Evolutionary conservation across 75 land plant genomes (phyloP).

Genomic region (Cunninghamia lanceolata): DNA sequence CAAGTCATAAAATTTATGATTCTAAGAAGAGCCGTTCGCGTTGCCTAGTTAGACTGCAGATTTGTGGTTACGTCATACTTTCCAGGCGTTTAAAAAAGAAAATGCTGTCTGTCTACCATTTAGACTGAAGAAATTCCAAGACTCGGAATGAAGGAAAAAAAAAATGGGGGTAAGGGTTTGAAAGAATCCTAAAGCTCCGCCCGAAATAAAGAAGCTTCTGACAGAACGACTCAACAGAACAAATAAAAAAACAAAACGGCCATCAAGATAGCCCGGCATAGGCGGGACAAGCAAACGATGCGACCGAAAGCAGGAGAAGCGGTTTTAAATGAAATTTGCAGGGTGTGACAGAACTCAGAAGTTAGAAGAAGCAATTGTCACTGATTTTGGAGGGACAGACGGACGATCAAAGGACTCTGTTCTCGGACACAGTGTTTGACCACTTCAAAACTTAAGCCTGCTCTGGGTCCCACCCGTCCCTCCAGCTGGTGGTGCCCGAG

Average conservation of each 20-base stretch:
- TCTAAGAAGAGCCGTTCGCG: too few relatives aligned
- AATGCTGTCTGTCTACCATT: too few relatives aligned
- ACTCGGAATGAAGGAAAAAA: too few relatives aligned
- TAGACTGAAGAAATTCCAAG: too few relatives aligned
- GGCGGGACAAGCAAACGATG: not conserved
- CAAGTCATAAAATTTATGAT: too few relatives aligned
- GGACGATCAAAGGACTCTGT: not conserved
- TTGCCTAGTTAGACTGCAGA: too few relatives aligned
- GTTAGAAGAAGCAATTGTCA: not conserved
- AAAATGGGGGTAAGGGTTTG: too few relatives aligned
- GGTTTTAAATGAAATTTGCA: conserved; percentile 6
- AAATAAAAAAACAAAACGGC: conserved; percentile 4
- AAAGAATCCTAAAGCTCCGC: not conserved
- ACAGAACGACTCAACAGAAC: not conserved
- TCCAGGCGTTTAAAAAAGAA: too few relatives aligned
- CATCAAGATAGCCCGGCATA: not conserved
- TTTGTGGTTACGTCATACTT: too few relatives aligned
- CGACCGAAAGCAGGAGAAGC: not conserved
- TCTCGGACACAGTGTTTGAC: conserved; percentile 6
- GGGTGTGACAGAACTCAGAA: not conserved
- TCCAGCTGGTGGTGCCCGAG: not conserved
- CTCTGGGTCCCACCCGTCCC: not conserved
- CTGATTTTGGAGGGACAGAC: not conserved
- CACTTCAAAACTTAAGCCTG: not conserved
- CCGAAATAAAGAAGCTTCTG: not conserved